Base-by-base conservation (phyloP, 805 yeast species). In the Wickerhamiella australiensis region DNA sequence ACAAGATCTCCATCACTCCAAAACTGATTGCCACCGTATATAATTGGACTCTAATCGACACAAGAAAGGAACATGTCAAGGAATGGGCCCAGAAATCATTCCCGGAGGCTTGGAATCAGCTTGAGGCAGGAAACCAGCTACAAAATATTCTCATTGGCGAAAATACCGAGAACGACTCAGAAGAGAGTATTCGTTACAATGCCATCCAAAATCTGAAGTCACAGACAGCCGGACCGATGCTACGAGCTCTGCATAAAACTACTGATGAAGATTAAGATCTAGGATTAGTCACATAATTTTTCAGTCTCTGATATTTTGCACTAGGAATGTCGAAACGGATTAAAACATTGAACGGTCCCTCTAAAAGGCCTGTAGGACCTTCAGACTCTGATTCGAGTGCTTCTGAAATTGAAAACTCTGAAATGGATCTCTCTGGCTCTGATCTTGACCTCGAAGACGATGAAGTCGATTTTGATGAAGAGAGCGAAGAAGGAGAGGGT, bases 11-110 rank as follows among this genome's bases (percentile, higher is more conserved):
- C 5, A 55, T 62, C 2, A 49, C 53, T 7, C 54, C 51, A 9
- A 57, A 57, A 5, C 54, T 64, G 2, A 53, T 66, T 26, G 61
- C 59, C 25, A 50, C 64, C 0, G 49, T 66, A 27, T 70, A 73
- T 56, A 73, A 72, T 54, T 72, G 72, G 68, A 69, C 77, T 17
- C 51, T 70, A 37, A 61, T 66, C 6, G 63, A 59, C 11, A 58
- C 61, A 5, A 68, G 71, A 3, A 68, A 72, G 47, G 52, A 53
- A 6, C 56, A 58, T 35, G 60, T 73, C 9, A 64, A 61, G 37
- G 48, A 53, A n/a, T 76, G 73, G 69, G 77, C 77, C 0, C 27
- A 55, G 3, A 44, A 59, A 42, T 51, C 57, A 5, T 67, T 66
- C 51, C 65, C 68, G 0, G 52, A 56, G 0, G 51, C 60, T 6